phyloP scores from a whole-genome alignment of 2,329 filamentous ascomycete genomes.

The Beauveria medogensis region DNA sequence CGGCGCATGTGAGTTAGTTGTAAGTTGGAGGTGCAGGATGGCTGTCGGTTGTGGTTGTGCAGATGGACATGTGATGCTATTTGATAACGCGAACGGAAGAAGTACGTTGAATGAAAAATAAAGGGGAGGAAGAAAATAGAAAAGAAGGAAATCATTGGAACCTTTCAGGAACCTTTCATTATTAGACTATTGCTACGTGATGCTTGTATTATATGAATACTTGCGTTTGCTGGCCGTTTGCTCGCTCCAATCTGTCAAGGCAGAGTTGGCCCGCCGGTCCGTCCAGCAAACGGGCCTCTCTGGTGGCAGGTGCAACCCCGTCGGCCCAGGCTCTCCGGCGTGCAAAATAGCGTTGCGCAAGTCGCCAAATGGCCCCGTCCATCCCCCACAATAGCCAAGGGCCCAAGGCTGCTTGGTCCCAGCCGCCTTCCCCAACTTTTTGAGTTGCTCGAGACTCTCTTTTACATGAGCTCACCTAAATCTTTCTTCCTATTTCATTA shows the following conservation, averaged over 20 bases:
- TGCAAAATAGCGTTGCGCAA: not conserved
- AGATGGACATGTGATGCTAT: not conserved
- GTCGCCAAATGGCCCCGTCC: not conserved
- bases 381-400: not conserved
- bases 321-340: constrained; percentile 7
- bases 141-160: too few relatives aligned
- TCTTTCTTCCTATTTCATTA: too few relatives aligned
- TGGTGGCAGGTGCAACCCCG: not conserved
- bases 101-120: too few relatives aligned
- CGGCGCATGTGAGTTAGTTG: not conserved
- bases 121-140: too few relatives aligned
- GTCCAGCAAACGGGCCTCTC: not conserved
- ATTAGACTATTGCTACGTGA: too few relatives aligned
- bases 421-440: not conserved
- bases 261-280: constrained; percentile 7
- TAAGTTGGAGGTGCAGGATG: not conserved
- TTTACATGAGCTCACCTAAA: not conserved
- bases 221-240: not conserved
- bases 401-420: not conserved
- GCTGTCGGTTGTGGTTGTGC: not conserved
- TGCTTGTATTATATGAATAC: not conserved
- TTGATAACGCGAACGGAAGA: too few relatives aligned
- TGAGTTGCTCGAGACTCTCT: not conserved
- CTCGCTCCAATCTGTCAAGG: not conserved
- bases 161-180: too few relatives aligned